A percentile compares a stretch with the other conserved stretches of the same genome.
phyloP scores from a whole-genome alignment of 352 stramenopile species.

The Phytophthora syringae region DNA sequence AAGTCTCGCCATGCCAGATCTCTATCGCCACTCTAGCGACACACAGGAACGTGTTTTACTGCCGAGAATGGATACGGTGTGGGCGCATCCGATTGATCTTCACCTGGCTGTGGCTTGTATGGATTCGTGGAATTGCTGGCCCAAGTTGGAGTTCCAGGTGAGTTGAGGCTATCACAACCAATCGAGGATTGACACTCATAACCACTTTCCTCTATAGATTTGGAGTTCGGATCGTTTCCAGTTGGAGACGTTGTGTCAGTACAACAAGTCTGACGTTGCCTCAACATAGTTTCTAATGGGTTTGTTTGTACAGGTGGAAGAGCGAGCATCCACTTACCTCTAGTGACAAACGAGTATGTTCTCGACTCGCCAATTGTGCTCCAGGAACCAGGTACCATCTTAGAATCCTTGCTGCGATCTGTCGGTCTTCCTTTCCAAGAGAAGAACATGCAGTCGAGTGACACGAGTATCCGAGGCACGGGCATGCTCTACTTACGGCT shows the following conservation, averaged over 20 bases:
- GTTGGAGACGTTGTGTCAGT: constrained; percentile 47
- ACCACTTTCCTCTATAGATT: constrained; percentile 20
- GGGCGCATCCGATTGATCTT: constrained; percentile 61
- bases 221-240: constrained; percentile 52
- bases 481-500: constrained; percentile 46
- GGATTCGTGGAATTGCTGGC: constrained; percentile 40
- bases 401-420: constrained; percentile 27
- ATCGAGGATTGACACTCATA: neutral
- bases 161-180: neutral
- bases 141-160: constrained; percentile 50
- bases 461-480: constrained; percentile 8
- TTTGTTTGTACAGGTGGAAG: constrained; percentile 32
- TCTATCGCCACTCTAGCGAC: constrained; percentile 18
- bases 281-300: too few species aligned
- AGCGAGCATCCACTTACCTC: constrained; percentile 42
- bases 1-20: constrained; percentile 28
- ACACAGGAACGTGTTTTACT: constrained; percentile 7
- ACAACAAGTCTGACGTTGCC: neutral
- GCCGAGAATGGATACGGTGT: constrained; percentile 51
- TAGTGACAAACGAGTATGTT: constrained; percentile 46
- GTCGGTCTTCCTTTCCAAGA: constrained; percentile 22
- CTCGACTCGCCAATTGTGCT: constrained; percentile 49
- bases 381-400: constrained; percentile 12
- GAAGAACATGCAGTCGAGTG: neutral
- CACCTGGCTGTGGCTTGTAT: constrained; percentile 35